Percentiles rank a stretch among this genome's conserved stretches.
Evolutionary conservation across 2,329 filamentous ascomycete species (phyloP).

Genomic region (Fusarium sacchari): DNA sequence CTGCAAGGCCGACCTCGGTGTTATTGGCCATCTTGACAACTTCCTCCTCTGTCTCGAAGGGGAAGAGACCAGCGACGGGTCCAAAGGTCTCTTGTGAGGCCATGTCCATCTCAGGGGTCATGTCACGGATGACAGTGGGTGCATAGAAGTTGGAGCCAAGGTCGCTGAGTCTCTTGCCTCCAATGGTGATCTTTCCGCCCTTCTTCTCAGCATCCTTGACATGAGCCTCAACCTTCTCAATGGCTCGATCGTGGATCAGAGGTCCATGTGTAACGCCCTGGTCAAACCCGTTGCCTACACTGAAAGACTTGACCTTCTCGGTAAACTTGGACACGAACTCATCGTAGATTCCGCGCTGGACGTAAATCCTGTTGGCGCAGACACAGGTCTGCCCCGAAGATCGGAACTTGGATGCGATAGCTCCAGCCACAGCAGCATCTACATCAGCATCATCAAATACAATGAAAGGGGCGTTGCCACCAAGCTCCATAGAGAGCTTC

Average conservation of each 20-base stretch:
- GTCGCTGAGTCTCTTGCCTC: conserved; percentile 78
- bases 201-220: conserved; percentile 82
- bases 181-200: conserved; percentile 78
- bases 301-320: conserved; percentile 77
- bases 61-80: conserved; percentile 89
- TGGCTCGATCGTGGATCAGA: conserved; percentile 84
- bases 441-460: conserved; percentile 96
- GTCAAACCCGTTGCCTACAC: conserved; percentile 78
- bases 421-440: conserved; percentile 83
- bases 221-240: conserved; percentile 81
- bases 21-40: conserved; percentile 85
- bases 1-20: conserved; percentile 87
- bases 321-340: conserved; percentile 75
- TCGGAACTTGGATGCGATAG: conserved; percentile 90
- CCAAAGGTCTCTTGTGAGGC: conserved; percentile 94
- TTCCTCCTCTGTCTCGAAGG: conserved; percentile 88
- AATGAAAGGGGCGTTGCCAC: conserved; percentile 95
- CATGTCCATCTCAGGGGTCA: conserved; percentile 86
- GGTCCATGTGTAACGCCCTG: conserved; percentile 80
- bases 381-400: conserved; percentile 97
- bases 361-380: conserved; percentile 84
- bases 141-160: conserved; percentile 89
- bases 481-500: conserved; percentile 85
- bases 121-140: conserved; percentile 87
- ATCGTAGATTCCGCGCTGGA: conserved; percentile 83